Percentiles rank a stretch among this genome's conserved stretches.
Conservation (phyloP, 2,329 filamentous ascomycete genomes). For the Cladosporium sphaerospermum region DNA sequence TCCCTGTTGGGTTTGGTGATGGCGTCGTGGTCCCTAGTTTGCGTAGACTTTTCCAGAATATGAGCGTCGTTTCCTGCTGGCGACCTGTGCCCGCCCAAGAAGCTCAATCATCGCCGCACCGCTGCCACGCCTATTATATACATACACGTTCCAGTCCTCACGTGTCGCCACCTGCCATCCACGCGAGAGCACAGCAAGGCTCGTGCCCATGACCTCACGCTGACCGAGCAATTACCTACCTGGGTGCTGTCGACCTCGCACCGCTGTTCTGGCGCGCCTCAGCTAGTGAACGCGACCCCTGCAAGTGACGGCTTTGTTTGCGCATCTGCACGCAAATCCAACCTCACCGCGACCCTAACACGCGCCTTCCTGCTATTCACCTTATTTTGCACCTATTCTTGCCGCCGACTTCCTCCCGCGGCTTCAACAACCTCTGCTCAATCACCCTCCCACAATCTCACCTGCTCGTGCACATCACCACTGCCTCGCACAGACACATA, state of each 20-base stretch:
- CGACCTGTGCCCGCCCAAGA: background rate
- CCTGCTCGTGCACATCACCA: too few relatives aligned
- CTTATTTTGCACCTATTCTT: too few relatives aligned
- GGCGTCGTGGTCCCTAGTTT: background rate
- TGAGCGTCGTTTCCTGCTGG: background rate
- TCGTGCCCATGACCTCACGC: slow-evolving; percentile 8
- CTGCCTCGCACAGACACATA: too few relatives aligned
- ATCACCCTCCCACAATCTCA: too few relatives aligned
- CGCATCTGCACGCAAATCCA: slow-evolving; percentile 8
- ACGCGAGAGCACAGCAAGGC: background rate
- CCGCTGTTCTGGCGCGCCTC: background rate
- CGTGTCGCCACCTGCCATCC: background rate
- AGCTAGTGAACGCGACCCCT: slow-evolving; percentile 1
- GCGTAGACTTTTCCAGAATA: slow-evolving; percentile 6
- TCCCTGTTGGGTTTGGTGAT: background rate
- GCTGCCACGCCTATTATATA: background rate
- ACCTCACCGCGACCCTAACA: background rate
- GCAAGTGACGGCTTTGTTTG: slow-evolving; percentile 12
- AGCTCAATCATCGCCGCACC: background rate
- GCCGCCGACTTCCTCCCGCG: too few relatives aligned
- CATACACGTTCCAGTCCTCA: background rate
- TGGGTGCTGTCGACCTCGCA: background rate
- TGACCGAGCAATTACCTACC: slow-evolving; percentile 10
- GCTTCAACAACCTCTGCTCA: too few relatives aligned
- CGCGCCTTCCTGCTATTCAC: background rate